A percentile compares a stretch with the other conserved stretches of the same genome.
phyloP scores from a whole-genome alignment of 495 filamentous ascomycete genomes.

The Penicillium antarcticum region DNA sequence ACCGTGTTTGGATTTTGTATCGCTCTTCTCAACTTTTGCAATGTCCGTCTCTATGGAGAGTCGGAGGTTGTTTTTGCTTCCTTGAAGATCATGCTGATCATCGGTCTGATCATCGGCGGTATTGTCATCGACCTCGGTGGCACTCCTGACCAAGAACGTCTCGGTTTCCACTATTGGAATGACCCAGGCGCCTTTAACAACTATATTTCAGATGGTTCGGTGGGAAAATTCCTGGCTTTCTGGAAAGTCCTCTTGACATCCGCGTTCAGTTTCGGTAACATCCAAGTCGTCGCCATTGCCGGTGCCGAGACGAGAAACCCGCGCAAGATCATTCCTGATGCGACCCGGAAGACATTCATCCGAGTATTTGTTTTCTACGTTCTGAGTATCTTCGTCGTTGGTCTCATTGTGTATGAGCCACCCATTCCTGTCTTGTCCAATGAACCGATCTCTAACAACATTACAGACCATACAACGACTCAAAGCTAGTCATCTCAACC shows the following conservation, averaged over 20 bases:
- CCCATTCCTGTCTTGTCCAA: too few relatives aligned
- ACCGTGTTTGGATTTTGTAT: constrained; percentile 43
- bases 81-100: constrained; percentile 39
- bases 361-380: constrained; percentile 37
- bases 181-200: constrained; percentile 12
- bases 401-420: constrained; percentile 31
- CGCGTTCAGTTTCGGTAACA: constrained; percentile 49
- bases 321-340: constrained; percentile 28
- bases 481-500: constrained; percentile 35
- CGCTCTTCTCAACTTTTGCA: constrained; percentile 31
- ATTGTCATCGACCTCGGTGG: constrained; percentile 1
- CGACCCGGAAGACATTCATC: constrained; percentile 28
- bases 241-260: constrained; percentile 51
- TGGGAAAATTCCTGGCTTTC: constrained; percentile 39
- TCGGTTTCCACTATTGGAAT: constrained; percentile 4
- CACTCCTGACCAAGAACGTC: not conserved
- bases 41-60: constrained; percentile 42
- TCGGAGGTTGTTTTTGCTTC: constrained; percentile 39
- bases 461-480: constrained; percentile 38
- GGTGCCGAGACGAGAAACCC: constrained; percentile 39
- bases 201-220: constrained; percentile 11
- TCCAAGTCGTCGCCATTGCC: constrained; percentile 43
- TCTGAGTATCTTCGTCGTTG: constrained; percentile 32
- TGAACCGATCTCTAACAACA: constrained; percentile 1
- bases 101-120: not conserved